These are phyloP conservation scores for Kluyveromyces siamensis DNA, from an alignment of 805 yeast species.

Conservation along the genomic window DNA sequence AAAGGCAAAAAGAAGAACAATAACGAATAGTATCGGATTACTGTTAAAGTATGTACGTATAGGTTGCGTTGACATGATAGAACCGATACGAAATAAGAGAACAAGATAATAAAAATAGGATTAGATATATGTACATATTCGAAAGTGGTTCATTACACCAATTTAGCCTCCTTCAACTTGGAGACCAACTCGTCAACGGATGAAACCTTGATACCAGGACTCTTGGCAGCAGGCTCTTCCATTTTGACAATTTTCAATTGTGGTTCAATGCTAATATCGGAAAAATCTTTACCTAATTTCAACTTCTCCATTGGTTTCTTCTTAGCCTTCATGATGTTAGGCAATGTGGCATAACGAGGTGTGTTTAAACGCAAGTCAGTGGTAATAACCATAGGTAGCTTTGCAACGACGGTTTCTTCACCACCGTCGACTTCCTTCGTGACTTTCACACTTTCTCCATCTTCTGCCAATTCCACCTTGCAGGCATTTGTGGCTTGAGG, in stretches of 20 bases:
- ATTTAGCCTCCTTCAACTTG: slow-evolving; percentile 66
- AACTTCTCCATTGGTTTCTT: slow-evolving; percentile 79
- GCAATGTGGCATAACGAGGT: slow-evolving; percentile 93
- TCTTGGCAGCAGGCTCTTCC: slow-evolving; percentile 77
- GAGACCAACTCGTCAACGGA: slow-evolving; percentile 74
- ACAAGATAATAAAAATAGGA: neutral
- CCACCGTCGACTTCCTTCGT: slow-evolving; percentile 96
- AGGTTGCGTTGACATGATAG: too few species aligned
- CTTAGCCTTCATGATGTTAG: slow-evolving; percentile 97
- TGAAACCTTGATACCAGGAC: slow-evolving; percentile 72
- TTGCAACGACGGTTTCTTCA: slow-evolving; percentile 67
- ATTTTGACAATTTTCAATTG: slow-evolving; percentile 64
- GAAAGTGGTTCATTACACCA: neutral
- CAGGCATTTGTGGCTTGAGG: slow-evolving; percentile 96
- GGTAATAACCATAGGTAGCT: slow-evolving; percentile 78
- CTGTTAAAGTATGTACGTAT: neutral
- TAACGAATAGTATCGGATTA: neutral
- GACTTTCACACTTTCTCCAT: slow-evolving; percentile 45
- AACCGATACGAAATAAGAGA: neutral
- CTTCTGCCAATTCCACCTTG: slow-evolving; percentile 55
- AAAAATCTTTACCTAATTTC: slow-evolving; percentile 52
- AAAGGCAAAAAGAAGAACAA: neutral
- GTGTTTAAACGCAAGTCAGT: slow-evolving; percentile 90
- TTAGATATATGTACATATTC: neutral
- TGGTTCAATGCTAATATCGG: slow-evolving; percentile 46